These are phyloP conservation scores for Fusarium sp. DNA, from an alignment of 2,329 filamentous ascomycete genomes.

Conservation along the genomic window DNA sequence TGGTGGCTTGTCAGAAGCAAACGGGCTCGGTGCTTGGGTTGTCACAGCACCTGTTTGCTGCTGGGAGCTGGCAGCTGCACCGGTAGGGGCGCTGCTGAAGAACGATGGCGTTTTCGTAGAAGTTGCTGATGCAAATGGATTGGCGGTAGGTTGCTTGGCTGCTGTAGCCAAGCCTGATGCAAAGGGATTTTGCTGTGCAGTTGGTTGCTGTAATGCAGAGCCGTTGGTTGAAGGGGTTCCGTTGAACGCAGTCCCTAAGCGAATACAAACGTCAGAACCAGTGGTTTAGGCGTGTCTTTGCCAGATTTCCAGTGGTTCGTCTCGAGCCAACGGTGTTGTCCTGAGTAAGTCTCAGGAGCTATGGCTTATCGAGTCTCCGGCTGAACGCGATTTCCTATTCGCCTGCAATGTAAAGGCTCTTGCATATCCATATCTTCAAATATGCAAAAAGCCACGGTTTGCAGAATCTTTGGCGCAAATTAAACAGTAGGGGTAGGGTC, in stretches of 20 bases:
- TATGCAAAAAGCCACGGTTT: conserved; percentile 33
- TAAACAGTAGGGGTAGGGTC: conserved; percentile 37
- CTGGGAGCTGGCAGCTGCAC: conserved; percentile 9
- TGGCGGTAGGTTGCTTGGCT: conserved; percentile 25
- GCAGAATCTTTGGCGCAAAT: conserved; percentile 49
- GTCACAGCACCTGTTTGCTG: conserved; percentile 13
- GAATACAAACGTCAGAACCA: conserved; percentile 51
- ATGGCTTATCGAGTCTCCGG: conserved; percentile 49
- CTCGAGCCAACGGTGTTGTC: conserved; percentile 44
- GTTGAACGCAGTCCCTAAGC: conserved; percentile 49
- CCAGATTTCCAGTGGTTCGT: conserved; percentile 51
- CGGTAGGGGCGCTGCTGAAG: conserved; percentile 15
- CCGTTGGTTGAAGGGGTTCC: conserved; percentile 33
- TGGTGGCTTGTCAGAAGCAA: conserved; percentile 29
- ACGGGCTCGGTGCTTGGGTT: conserved; percentile 31
- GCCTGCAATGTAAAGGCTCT: conserved; percentile 38
- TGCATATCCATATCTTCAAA: conserved; percentile 19
- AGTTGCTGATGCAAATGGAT: conserved; percentile 41
- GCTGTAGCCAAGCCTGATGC: conserved; percentile 22
- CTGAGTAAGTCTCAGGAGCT: conserved; percentile 33
- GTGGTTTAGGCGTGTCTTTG: conserved; percentile 47
- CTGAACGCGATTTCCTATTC: conserved; percentile 47
- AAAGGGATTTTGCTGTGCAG: conserved; percentile 46
- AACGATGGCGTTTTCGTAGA: conserved; percentile 17
- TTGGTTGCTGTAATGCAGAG: conserved; percentile 39